These are phyloP conservation scores for Sporodiniella umbellata DNA, from an alignment of 371 early-diverging fungal species.

Conservation along the genomic window DNA sequence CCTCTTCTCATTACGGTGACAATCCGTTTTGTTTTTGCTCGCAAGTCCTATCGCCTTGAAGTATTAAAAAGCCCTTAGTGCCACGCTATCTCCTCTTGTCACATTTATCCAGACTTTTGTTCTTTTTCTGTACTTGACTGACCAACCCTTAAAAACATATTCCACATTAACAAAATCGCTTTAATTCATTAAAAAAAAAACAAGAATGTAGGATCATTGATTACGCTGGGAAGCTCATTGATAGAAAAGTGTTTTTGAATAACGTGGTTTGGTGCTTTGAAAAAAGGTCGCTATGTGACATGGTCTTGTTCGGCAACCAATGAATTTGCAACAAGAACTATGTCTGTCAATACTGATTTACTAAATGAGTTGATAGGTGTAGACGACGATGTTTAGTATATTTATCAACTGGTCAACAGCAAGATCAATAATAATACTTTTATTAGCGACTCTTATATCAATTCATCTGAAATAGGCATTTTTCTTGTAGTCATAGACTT, in stretches of 20 bases:
- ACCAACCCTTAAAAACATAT: too few species aligned
- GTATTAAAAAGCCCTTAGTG: too few species aligned
- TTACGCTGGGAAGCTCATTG: too few species aligned
- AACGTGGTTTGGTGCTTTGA: conserved; percentile 15
- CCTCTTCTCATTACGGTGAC: too few species aligned
- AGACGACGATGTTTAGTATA: conserved; percentile 11
- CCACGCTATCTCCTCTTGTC: too few species aligned
- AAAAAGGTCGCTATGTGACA: conserved; percentile 19
- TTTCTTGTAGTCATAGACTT: conserved; percentile 19
- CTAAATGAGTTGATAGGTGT: conserved; percentile 17
- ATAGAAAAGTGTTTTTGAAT: conserved; percentile 13
- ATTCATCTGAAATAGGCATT: conserved; percentile 18
- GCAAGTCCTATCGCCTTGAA: too few species aligned
- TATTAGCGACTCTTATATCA: conserved; percentile 16
- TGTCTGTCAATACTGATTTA: conserved; percentile 12
- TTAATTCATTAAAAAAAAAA: too few species aligned
- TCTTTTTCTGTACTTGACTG: too few species aligned
- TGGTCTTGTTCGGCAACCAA: conserved; percentile 15
- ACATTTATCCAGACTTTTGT: too few species aligned
- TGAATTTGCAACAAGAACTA: conserved; percentile 11
- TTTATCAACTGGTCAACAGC: conserved; percentile 15
- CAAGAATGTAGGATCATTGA: too few species aligned
- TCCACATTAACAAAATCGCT: too few species aligned
- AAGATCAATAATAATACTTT: conserved; percentile 17
- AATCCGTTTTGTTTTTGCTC: too few species aligned